Conservation (phyloP, 2,329 filamentous ascomycete genomes). For the Blastomyces gilchristii region DNA sequence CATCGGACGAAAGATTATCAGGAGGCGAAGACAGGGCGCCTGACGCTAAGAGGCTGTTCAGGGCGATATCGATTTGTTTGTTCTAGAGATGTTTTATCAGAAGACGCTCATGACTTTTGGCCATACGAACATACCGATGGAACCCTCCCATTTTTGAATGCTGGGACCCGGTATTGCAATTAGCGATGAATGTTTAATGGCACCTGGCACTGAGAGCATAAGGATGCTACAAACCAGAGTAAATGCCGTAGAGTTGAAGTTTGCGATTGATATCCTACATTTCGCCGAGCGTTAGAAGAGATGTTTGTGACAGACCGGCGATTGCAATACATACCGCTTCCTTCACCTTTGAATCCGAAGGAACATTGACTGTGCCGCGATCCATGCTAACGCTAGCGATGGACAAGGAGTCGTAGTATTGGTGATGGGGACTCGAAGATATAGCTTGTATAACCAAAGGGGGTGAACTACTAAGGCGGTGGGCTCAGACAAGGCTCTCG, state of each 20-base stretch:
- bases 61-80: constrained; percentile 86
- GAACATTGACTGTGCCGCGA: constrained; percentile 53
- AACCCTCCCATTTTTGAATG: constrained; percentile 80
- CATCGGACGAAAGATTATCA: constrained; percentile 69
- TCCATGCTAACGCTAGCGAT: constrained; percentile 21
- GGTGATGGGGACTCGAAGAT: neutral
- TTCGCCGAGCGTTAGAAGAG: neutral
- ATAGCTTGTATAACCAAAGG: neutral
- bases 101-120: neutral
- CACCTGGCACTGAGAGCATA: constrained; percentile 13
- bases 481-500: neutral
- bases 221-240: constrained; percentile 43
- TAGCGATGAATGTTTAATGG: constrained; percentile 9
- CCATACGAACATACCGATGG: constrained; percentile 57
- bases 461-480: neutral
- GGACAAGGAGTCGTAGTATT: neutral
- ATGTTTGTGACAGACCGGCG: neutral
- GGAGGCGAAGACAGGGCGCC: constrained; percentile 60
- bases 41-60: constrained; percentile 77
- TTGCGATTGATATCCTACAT: constrained; percentile 71
- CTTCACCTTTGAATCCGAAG: constrained; percentile 63
- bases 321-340: constrained; percentile 47
- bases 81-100: constrained; percentile 47
- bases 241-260: constrained; percentile 88
- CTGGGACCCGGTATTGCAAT: constrained; percentile 34